Evolutionary conservation across 1,284 basidiomycete species (phyloP).

Genomic region (Ganoderma sinense): DNA sequence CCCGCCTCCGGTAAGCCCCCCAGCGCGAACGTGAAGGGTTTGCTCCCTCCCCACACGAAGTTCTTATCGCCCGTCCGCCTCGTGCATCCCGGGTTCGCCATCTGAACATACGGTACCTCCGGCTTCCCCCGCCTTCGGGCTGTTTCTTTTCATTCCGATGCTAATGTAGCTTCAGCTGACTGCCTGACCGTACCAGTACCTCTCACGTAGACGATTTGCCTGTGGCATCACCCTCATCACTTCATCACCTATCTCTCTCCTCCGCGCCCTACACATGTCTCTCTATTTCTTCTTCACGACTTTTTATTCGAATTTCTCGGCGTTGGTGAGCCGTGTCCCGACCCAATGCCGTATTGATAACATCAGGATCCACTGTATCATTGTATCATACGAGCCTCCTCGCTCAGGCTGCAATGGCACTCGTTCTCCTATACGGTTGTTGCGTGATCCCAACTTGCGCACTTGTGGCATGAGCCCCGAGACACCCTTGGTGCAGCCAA

Average conservation of each 20-base stretch:
- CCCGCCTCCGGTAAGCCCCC: neutral
- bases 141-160: neutral
- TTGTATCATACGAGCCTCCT: neutral
- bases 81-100: neutral
- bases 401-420: neutral
- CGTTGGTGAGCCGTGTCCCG: neutral
- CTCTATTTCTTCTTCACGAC: neutral
- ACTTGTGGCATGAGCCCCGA: neutral
- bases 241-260: neutral
- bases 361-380: neutral
- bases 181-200: neutral
- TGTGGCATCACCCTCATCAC: neutral
- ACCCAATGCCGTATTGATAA: neutral
- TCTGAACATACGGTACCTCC: neutral
- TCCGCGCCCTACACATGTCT: neutral
- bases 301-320: neutral
- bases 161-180: neutral
- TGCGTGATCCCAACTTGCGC: neutral
- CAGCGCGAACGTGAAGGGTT: neutral
- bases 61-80: neutral
- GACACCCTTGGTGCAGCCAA: neutral
- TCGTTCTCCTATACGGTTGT: neutral
- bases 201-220: neutral
- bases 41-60: neutral
- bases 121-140: neutral